These are phyloP conservation scores for Crucihimalaya himalaica DNA, from an alignment of 345 rosid genomes.

Conservation along the genomic window DNA sequence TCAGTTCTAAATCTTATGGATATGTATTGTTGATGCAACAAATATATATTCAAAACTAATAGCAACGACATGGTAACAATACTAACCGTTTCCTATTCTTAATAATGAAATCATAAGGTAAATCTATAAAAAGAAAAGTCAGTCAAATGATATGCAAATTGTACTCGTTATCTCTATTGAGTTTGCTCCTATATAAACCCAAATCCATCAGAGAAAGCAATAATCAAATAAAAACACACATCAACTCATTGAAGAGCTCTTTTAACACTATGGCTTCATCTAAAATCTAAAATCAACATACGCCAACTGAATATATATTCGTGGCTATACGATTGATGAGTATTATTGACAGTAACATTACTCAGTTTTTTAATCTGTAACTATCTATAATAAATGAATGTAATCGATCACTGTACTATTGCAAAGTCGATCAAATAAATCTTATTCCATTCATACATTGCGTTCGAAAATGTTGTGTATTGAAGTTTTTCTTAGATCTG, in stretches of 20 bases:
- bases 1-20: not conserved
- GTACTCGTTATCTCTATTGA: not conserved
- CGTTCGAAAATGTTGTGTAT: not conserved
- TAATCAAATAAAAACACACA: not conserved
- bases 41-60: conserved; percentile 4
- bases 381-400: not conserved
- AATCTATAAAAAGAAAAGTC: conserved; percentile 15
- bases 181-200: conserved; percentile 23
- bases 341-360: not conserved
- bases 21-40: conserved; percentile 17
- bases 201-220: not conserved
- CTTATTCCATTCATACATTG: not conserved
- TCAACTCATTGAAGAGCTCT: not conserved
- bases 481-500: not conserved
- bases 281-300: not conserved
- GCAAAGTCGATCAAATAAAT: not conserved
- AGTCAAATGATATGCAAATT: conserved; percentile 7
- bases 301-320: not conserved
- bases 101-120: not conserved
- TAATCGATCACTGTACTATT: not conserved
- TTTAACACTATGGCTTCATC: conserved; percentile 21
- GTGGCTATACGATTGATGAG: not conserved
- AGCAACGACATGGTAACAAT: conserved; percentile 8
- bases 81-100: conserved; percentile 8
- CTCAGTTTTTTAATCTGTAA: not conserved